phyloP scores from a whole-genome alignment of 331 rosid genomes.

The Pyrus hybrid region DNA sequence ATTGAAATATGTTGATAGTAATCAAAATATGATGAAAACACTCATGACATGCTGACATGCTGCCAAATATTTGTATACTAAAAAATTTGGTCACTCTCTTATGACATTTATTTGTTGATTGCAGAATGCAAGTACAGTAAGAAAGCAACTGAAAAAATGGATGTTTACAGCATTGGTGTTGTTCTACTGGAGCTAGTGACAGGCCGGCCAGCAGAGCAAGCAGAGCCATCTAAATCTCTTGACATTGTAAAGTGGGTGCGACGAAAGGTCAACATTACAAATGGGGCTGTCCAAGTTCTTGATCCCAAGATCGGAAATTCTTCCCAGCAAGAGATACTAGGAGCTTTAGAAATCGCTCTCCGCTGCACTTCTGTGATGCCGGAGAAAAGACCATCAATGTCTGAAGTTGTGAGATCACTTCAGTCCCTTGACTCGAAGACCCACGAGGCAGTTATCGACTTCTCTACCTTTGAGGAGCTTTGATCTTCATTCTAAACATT shows the following conservation, averaged over 20 bases:
- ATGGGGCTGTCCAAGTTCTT: slow-evolving; percentile 66
- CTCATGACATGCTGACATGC: background rate
- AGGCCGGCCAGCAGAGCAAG: slow-evolving; percentile 67
- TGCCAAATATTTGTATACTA: background rate
- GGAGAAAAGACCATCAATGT: slow-evolving; percentile 83
- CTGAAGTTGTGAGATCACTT: slow-evolving; percentile 60
- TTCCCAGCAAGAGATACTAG: slow-evolving; percentile 50
- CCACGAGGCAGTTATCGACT: slow-evolving; percentile 21
- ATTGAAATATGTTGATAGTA: background rate
- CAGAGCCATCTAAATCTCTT: slow-evolving; percentile 40
- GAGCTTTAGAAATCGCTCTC: slow-evolving; percentile 74
- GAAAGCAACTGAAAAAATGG: slow-evolving; percentile 70
- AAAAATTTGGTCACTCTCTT: background rate
- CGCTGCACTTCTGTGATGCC: slow-evolving; percentile 88
- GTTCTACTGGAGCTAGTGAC: slow-evolving; percentile 79
- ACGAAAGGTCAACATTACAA: slow-evolving; percentile 80
- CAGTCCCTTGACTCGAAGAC: slow-evolving; percentile 47
- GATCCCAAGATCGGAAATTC: slow-evolving; percentile 47
- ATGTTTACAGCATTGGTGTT: slow-evolving; percentile 88
- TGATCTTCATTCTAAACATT: slow-evolving; percentile 25
- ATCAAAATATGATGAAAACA: background rate
- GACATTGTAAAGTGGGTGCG: slow-evolving; percentile 93
- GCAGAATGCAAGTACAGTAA: slow-evolving; percentile 77
- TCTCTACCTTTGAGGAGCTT: slow-evolving; percentile 32
- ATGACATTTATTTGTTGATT: slow-evolving; percentile 16